These are phyloP conservation scores for Phaseolus coccineus DNA, from an alignment of 331 rosid species.

Conservation along the genomic window DNA sequence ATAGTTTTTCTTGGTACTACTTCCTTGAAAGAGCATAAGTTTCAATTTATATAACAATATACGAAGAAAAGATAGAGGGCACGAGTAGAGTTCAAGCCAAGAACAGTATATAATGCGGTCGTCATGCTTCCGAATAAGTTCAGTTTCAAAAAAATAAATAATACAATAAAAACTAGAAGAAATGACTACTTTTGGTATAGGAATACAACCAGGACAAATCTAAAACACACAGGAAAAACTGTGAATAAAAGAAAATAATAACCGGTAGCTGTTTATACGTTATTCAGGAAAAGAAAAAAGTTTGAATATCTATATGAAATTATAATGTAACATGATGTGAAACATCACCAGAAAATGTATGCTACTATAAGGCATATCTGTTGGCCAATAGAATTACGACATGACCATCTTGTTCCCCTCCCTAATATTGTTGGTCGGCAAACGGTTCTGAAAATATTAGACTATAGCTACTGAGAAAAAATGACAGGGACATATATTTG, in stretches of 20 bases:
- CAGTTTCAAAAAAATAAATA: background rate
- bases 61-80: background rate
- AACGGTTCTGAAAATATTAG: conserved; percentile 44
- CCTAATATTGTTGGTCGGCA: conserved; percentile 40
- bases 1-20: too few species aligned
- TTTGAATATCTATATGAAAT: conserved; percentile 42
- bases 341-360: conserved; percentile 30
- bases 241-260: background rate
- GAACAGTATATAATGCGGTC: background rate
- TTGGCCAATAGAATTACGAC: conserved; percentile 41
- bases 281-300: conserved; percentile 26
- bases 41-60: background rate
- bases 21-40: background rate
- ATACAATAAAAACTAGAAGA: background rate
- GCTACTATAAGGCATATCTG: conserved; percentile 47
- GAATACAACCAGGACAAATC: background rate
- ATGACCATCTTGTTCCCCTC: conserved; percentile 50
- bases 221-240: background rate
- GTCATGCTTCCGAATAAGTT: conserved; percentile 3
- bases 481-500: conserved; percentile 29
- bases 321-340: conserved; percentile 41
- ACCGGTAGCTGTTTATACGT: conserved; percentile 9
- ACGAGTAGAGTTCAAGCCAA: background rate
- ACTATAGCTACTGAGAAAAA: conserved; percentile 42
- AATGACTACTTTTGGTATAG: background rate